A percentile compares a stretch with the other conserved stretches of the same genome.
Conservation (phyloP, 2,329 filamentous ascomycete species). For the Sporothrix variecibatus region DNA sequence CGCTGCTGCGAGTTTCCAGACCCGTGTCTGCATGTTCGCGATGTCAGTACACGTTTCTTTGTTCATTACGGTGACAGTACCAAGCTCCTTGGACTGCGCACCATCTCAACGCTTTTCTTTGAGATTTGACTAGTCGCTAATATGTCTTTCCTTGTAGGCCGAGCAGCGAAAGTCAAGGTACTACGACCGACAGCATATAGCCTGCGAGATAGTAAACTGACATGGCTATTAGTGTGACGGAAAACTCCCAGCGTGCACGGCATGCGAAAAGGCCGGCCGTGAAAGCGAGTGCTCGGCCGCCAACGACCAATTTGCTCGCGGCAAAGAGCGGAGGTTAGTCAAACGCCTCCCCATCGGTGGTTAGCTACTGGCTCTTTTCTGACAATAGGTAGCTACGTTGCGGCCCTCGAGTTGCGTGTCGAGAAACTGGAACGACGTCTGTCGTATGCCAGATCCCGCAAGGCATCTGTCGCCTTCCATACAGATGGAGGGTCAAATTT, state of each 20-base stretch:
- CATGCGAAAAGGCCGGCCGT: conserved; percentile 88
- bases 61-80: background rate
- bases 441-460: conserved; percentile 67
- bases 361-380: conserved; percentile 23
- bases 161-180: conserved; percentile 89
- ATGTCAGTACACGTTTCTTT: conserved; percentile 51
- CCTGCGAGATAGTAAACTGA: background rate
- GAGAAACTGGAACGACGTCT: conserved; percentile 84
- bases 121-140: background rate
- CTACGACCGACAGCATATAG: no score
- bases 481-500: conserved; percentile 59
- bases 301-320: conserved; percentile 92
- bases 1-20: conserved; percentile 70
- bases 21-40: conserved; percentile 78
- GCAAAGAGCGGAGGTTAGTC: conserved; percentile 82
- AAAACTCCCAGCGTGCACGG: conserved; percentile 91
- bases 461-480: conserved; percentile 67
- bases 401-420: conserved; percentile 86
- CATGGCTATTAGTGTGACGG: conserved; percentile 71
- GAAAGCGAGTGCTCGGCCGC: conserved; percentile 87
- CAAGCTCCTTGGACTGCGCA: no score
- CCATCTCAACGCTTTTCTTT: no score
- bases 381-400: conserved; percentile 69
- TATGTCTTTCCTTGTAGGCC: conserved; percentile 49
- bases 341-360: background rate